Base-by-base conservation (phyloP, 1,139 yeast genomes). In the Zygoascus sp. region DNA sequence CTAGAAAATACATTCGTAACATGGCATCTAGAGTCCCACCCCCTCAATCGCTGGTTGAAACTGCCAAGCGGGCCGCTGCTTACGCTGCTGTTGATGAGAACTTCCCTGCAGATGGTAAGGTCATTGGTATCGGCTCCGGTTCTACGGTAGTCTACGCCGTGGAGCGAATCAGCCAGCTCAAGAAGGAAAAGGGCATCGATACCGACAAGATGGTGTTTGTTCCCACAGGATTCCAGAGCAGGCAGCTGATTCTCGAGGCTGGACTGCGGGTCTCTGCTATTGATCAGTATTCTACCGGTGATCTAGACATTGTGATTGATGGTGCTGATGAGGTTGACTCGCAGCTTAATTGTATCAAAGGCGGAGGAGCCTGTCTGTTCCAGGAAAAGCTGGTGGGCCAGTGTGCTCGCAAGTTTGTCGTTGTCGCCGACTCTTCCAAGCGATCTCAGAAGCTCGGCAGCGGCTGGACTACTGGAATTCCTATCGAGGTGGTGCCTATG, bases 271-370 rank as follows among this genome's bases (percentile, higher is more conserved):
- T 90, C 56, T 96, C 95, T 1, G 72, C 85, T 5, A 79, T 92
- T 54, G 97, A 92, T 61, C 90, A 87, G 69, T 82, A 71, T 58
- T 81, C 89, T 1, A 63, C 62, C 13, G 68, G 69, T 10, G 75
- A 76, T 27, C 70, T 94, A 38, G 98, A 92, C 63, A 80, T 92
- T 58, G 96, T 96, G 2, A 92, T 94, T 64, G 99, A 94, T 66
- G 99, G 99, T 38, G 98, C 98, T 7, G 99, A 94, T 67, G 99
- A 94, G 66, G 94, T 90, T 48, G 98, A 92, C 64, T 63, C 78
- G 6, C 62, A 74, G 16, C 74, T 92, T 58, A 87, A 89, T 62
- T 80, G 92, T 60, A 94, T 94, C 66, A 94, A 94, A 69, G 99
- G 99, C 54, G 99, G 99, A 42, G 99, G 99, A 35, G 99, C 97